A percentile compares a stretch with the other conserved stretches of the same genome.
Evolutionary conservation across 192 early-diverging fungal genomes (phyloP).

Genomic region (Backusella westeae): DNA sequence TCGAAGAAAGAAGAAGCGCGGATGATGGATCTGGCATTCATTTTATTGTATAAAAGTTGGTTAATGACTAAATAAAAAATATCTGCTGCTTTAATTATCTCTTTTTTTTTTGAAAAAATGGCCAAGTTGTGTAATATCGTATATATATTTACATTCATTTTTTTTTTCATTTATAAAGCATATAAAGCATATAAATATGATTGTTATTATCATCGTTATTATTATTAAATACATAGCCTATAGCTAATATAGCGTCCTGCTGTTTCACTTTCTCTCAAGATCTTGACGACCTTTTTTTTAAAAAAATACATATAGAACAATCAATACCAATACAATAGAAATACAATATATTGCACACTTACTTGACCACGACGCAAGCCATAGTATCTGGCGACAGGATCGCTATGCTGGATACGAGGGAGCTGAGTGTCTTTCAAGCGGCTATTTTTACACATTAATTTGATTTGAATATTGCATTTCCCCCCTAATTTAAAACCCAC

Average conservation of each 20-base stretch:
- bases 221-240: slow-evolving; percentile 82
- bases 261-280: slow-evolving; percentile 92
- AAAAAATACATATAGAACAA: neutral
- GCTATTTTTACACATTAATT: slow-evolving; percentile 36
- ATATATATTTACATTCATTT: neutral
- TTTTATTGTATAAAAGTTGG: neutral
- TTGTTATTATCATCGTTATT: neutral
- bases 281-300: slow-evolving; percentile 78
- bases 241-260: slow-evolving; percentile 98
- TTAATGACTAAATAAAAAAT: slow-evolving; percentile 7
- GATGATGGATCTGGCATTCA: slow-evolving; percentile 1
- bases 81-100: neutral
- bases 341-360: neutral
- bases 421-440: slow-evolving; percentile 94
- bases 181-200: too few relatives aligned
- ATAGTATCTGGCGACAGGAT: slow-evolving; percentile 96
- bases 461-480: neutral
- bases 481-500: neutral
- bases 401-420: slow-evolving; percentile 82
- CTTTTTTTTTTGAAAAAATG: neutral
- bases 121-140: neutral
- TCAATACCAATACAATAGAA: neutral
- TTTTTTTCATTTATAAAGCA: neutral
- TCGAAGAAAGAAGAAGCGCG: slow-evolving; percentile 27
- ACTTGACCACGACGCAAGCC: slow-evolving; percentile 83